Evolutionary conservation across 2,329 filamentous ascomycete species (phyloP), one percentile per base, ranked within the genome.

Genomic region (Colletotrichum siamense): DNA sequence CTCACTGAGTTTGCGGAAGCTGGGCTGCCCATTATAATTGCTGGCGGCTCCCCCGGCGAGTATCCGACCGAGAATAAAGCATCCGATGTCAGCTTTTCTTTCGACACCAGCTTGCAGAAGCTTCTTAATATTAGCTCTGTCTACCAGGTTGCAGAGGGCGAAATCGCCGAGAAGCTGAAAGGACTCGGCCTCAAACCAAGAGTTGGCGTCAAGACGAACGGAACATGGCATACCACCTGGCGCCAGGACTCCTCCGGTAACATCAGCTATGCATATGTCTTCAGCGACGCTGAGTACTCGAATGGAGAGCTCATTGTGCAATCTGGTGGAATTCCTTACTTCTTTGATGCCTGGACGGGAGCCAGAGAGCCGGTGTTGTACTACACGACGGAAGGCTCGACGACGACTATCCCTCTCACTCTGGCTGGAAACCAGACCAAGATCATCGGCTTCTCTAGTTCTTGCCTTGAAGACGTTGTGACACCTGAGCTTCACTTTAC

Each of bases 11-110:
- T 82, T 67, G 85, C 86, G 1, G 69, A 81, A 3, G 78, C 78
- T 4, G 87, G 87, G 0, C 80, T 89, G 2, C 87, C 87, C 0
- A 81, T 89, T 6, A 82, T 89, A 18, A 82, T 89, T 63, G 80
- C 44, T 6, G 73, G 77, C 13, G 32, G 44, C 18, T 16, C 13
- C 1, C 71, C 66, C 2, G 59, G 39, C 8, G 13, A 44, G 12
- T 73, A 73, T 18, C 44, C 61, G 15, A 44, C 52, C 15, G 24
- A 36, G 15, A 63, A n/a, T 15, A 61, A 61, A 26, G 22, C 39
- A n/a, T 24, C 55, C 13, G 6, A 10, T 10, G 28, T 13, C 24
- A 34, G n/a, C 8, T 6, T n/a, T 18, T 30, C 30, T 12, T 59
- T 44, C 15, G 26, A 34, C 5, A 13, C 18, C 8, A 8, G 18